Base-by-base conservation (phyloP, 2,329 filamentous ascomycete genomes). In the Hawksworthiomyces lignivorus region DNA sequence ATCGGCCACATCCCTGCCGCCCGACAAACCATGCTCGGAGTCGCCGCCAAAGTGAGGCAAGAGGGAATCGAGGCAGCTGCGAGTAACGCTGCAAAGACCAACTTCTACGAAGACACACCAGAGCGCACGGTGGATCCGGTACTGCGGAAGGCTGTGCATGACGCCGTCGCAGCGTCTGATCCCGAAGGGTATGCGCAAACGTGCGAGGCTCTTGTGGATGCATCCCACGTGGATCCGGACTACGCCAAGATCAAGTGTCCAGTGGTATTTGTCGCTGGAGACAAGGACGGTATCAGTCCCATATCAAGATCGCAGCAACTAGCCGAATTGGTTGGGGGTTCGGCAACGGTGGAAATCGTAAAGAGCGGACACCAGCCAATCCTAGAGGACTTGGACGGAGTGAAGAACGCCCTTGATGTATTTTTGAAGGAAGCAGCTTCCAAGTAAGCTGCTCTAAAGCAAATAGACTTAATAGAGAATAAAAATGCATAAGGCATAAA, bases 131-230 rank as follows among this genome's bases (percentile, higher is more conserved):
- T 48, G 3, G 20, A 39, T 11, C 31, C 17, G 2, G 40, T 22
- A 24, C 18, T 42, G 12, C 45, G 47, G 8, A 44, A 52, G 21
- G 41, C 53, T 14, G 53, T 62, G 7, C 49, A 51, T 17, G 46
- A 52, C 17, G 57, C 54, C n/a, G 57, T 61, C 7, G 52, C 50
- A 5, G 53, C 51, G 2, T 59, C 55, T n/a, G 48, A 54, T 17
- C 45, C 55, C 1, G 58, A 61, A 29, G 56, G 51, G 0, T 62
- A 61, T 37, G 57, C 59, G 3, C 50, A 49, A 12, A 60, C 57
- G 4, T 57, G 53, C 28, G 57, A 60, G 39, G 51, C 54, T 9
- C 42, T 56, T 9, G 56, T 57, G n/a, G 52, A 53, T 15, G 46
- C 48, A 7, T 39, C 41, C 10, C 59, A 61, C 41, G 41, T 48